Percentiles rank a stretch among this genome's conserved stretches.
phyloP scores from a whole-genome alignment of 2,329 filamentous ascomycete genomes.

The Neonectria punicea region DNA sequence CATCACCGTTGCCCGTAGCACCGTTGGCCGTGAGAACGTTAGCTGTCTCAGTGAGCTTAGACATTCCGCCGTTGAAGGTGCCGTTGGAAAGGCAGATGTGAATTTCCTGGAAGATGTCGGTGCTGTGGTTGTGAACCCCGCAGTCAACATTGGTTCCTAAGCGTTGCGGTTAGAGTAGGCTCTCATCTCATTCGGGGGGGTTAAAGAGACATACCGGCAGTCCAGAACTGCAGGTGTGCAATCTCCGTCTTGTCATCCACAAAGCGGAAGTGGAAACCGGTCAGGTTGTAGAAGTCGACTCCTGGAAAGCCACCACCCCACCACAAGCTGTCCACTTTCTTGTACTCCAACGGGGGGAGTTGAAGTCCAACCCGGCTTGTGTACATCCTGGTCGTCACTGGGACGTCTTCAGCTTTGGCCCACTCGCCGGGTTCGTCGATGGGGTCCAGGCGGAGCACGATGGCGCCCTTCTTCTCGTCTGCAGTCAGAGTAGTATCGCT shows the following conservation, averaged over 20 bases:
- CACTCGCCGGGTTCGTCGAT: not conserved
- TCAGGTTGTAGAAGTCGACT: conserved; percentile 19
- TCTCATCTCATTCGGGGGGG: not conserved
- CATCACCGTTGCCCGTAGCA: not conserved
- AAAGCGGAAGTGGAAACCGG: conserved; percentile 21
- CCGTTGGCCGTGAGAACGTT: not conserved
- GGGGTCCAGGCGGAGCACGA: not conserved
- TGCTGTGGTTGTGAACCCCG: conserved; percentile 1
- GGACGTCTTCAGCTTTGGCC: not conserved
- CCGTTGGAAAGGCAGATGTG: conserved; percentile 8
- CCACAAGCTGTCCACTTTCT: conserved; percentile 6
- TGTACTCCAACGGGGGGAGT: not conserved
- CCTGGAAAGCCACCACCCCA: conserved; percentile 14
- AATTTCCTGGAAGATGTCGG: conserved; percentile 9
- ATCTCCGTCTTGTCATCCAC: conserved; percentile 9
- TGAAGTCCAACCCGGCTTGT: not conserved
- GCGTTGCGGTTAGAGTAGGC: not conserved
- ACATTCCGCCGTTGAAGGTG: not conserved
- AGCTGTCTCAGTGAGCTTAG: not conserved
- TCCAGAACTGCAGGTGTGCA: conserved; percentile 25
- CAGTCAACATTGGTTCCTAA: conserved; percentile 5
- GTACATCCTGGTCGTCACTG: not conserved
- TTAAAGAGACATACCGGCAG: conserved; percentile 10
- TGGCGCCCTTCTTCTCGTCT: not conserved
- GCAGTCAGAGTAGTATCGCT: not conserved